These are phyloP conservation scores for Fusarium sororula DNA, from an alignment of 2,329 filamentous ascomycete genomes.

Conservation along the genomic window DNA sequence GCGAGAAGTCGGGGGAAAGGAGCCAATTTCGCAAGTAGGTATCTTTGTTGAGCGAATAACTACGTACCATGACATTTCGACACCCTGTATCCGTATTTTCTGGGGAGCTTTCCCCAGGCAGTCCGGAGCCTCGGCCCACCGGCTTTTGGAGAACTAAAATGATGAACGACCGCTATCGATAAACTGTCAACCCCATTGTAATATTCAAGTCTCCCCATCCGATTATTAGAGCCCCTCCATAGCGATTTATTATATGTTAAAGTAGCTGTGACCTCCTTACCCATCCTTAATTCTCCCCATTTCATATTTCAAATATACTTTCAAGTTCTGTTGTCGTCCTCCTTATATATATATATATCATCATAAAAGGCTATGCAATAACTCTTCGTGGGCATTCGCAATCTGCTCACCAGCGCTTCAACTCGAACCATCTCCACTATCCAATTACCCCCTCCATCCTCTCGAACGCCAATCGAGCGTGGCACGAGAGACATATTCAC, in stretches of 20 bases:
- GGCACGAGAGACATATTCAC: background rate
- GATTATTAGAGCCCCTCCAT: constrained; percentile 35
- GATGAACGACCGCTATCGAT: constrained; percentile 33
- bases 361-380: background rate
- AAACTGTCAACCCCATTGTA: constrained; percentile 32
- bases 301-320: background rate
- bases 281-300: background rate
- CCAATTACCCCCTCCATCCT: constrained; percentile 10
- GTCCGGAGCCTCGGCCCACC: constrained; percentile 40
- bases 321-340: background rate
- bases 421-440: constrained; percentile 23
- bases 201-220: constrained; percentile 28
- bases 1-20: constrained; percentile 19
- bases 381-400: background rate
- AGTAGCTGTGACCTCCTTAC: background rate
- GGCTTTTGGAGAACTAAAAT: constrained; percentile 29
- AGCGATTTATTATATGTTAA: constrained; percentile 4
- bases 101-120: constrained; percentile 17
- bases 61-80: constrained; percentile 7
- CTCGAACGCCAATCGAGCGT: constrained; percentile 4
- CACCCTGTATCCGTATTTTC: background rate
- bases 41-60: constrained; percentile 28
- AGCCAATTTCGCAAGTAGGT: background rate
- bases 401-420: constrained; percentile 21
- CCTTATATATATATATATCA: background rate